phyloP scores from a whole-genome alignment of 2,329 filamentous ascomycete genomes.

The Colletotrichum camelliae region DNA sequence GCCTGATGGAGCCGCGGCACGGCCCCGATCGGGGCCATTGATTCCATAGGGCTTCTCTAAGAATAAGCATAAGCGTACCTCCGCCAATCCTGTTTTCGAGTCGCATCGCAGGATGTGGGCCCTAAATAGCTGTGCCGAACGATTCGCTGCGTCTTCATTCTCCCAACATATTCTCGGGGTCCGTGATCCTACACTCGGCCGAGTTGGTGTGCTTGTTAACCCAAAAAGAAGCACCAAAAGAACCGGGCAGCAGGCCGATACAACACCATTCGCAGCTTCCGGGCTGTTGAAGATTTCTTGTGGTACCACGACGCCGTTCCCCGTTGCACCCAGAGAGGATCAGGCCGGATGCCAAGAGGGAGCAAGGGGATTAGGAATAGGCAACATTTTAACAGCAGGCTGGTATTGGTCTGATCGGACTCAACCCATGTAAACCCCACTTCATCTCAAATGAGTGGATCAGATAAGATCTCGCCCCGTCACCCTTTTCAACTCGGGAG shows the following conservation, averaged over 20 bases:
- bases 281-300: neutral
- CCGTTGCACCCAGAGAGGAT: neutral
- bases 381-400: neutral
- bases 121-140: neutral
- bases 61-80: neutral
- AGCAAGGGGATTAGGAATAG: neutral
- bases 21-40: neutral
- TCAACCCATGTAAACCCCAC: neutral
- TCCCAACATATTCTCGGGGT: neutral
- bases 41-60: neutral
- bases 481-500: neutral
- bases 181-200: neutral
- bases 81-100: neutral
- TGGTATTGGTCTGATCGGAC: neutral
- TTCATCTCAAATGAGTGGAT: neutral
- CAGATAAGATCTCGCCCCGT: slow-evolving; percentile 1
- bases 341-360: neutral
- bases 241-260: neutral
- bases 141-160: neutral
- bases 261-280: neutral
- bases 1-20: neutral
- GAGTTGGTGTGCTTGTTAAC: neutral
- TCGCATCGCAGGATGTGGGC: neutral
- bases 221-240: neutral
- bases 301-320: neutral